Evolutionary conservation across 257 asterid genomes (phyloP), one percentile per base, ranked within the genome.

Genomic region (Solanum chmielewskii): DNA sequence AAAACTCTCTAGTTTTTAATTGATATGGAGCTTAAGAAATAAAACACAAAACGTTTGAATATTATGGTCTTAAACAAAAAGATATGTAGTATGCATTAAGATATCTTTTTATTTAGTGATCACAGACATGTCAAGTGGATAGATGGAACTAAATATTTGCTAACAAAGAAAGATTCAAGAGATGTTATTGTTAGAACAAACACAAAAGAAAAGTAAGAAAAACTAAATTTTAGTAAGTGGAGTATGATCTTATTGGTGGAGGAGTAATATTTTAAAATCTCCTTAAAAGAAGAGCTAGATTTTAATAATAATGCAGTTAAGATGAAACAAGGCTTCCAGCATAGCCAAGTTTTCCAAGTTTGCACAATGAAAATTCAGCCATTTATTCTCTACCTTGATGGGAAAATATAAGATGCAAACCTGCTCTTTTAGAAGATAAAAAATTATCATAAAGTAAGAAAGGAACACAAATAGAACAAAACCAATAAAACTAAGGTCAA

Each of bases 231-330:
- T 23, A 59, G 25, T 33, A 60, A 42, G 27, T 73, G 45, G 29
- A 85, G 86, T 76, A 78, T 85, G 45, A 5, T 68, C 59, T 87
- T 83, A 76, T 77, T 33, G 91, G 88, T 88, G 87, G 90, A 85
- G 87, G 76, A 69, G 49, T 52, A 20, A 62, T 60, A 64, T 39
- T 86, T 89, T 88, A 87, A 88, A 89, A 86, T 83, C 62, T 91
- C 89, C 93, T 93, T 49, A 90, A 94, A 94, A 93, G 94, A 0
- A 83, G 94, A 90, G 94, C 94, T 88, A 25, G 14, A 35, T 75
- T 9, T 9, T 45, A 11, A 45, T 45, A 11, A 45, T 45, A 45
- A 45, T 12, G 15, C 5, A 45, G 52, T 0, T 45, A 45, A 45
- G 52, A 14, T 45, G 2, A 4, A 45, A 45, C 5, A 45, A 45